These are phyloP conservation scores for Sarocladiaceae sp. DNA, from an alignment of 2,329 filamentous ascomycete genomes.

Conservation along the genomic window DNA sequence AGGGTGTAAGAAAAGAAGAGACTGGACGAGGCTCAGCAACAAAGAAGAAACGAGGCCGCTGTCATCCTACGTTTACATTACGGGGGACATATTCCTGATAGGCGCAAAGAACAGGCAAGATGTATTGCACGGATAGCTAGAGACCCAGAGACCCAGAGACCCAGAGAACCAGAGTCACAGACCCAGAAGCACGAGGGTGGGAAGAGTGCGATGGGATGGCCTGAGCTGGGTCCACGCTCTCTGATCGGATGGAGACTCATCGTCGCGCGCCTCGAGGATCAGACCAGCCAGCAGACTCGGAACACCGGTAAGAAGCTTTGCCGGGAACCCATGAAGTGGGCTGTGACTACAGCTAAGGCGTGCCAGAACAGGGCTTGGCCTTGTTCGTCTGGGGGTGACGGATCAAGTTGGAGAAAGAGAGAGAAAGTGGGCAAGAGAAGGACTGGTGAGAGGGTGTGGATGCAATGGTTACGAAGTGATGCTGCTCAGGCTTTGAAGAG, in stretches of 20 bases:
- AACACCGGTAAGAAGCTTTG: slow-evolving; percentile 9
- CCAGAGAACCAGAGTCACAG: not conserved
- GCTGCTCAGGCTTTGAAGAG: not conserved
- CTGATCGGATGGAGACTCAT: slow-evolving; percentile 7
- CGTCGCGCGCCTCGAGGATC: slow-evolving; percentile 6
- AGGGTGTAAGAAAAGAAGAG: not conserved
- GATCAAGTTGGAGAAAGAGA: not conserved
- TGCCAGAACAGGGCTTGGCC: slow-evolving; percentile 4
- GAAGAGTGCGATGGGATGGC: not conserved
- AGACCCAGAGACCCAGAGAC: too few species aligned
- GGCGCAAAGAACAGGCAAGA: slow-evolving; percentile 5
- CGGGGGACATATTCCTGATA: too few species aligned
- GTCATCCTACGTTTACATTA: too few species aligned
- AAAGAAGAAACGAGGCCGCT: not conserved
- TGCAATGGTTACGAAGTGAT: slow-evolving; percentile 5
- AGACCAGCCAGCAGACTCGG: slow-evolving; percentile 7
- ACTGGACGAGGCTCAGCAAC: not conserved
- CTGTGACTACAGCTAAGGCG: slow-evolving; percentile 2
- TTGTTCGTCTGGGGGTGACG: not conserved
- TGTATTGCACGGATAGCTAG: slow-evolving; percentile 4
- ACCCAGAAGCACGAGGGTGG: not conserved
- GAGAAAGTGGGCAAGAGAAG: not conserved
- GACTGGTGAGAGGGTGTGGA: not conserved
- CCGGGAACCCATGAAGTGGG: slow-evolving; percentile 3
- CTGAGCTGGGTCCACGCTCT: not conserved